These are phyloP conservation scores for Sordaria brevicollis DNA, from an alignment of 495 filamentous ascomycete genomes.

Conservation along the genomic window DNA sequence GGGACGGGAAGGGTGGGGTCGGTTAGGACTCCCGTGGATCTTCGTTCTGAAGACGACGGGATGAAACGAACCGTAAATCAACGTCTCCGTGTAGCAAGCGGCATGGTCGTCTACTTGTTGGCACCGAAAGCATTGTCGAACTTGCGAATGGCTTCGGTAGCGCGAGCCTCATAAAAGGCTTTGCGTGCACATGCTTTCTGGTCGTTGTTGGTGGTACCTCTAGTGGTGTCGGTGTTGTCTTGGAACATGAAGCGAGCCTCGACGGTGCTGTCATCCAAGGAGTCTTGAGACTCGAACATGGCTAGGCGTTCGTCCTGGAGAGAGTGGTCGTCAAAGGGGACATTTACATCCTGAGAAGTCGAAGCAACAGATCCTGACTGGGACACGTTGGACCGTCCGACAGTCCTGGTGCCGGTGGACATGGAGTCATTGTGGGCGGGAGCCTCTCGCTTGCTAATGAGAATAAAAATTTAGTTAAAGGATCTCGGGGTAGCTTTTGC, in stretches of 20 bases:
- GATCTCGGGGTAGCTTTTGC: too few relatives aligned
- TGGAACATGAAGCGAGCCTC: not conserved
- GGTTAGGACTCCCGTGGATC: not conserved
- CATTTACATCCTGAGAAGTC: fast-evolving
- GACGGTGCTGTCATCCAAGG: not conserved
- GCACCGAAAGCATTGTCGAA: not conserved
- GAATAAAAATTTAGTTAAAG: too few relatives aligned
- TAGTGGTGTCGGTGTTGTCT: not conserved
- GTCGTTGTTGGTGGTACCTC: not conserved
- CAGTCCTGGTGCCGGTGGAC: not conserved
- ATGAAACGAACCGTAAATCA: not conserved
- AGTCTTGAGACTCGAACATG: not conserved
- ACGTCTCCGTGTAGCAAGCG: not conserved
- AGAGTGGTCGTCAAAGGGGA: not conserved
- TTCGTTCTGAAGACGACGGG: not conserved
- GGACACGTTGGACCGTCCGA: not conserved
- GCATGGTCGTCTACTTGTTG: not conserved
- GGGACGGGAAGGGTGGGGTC: not conserved
- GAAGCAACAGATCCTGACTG: not conserved
- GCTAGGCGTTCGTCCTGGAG: not conserved
- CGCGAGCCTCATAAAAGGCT: not conserved
- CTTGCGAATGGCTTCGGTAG: not conserved
- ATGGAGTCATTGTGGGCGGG: not conserved
- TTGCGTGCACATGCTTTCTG: not conserved
- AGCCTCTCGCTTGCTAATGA: not conserved